A percentile compares a stretch with the other conserved stretches of the same genome.
These are phyloP conservation scores for Lipomyces starkeyi DNA, from an alignment of 805 yeast species.

Conservation along the genomic window DNA sequence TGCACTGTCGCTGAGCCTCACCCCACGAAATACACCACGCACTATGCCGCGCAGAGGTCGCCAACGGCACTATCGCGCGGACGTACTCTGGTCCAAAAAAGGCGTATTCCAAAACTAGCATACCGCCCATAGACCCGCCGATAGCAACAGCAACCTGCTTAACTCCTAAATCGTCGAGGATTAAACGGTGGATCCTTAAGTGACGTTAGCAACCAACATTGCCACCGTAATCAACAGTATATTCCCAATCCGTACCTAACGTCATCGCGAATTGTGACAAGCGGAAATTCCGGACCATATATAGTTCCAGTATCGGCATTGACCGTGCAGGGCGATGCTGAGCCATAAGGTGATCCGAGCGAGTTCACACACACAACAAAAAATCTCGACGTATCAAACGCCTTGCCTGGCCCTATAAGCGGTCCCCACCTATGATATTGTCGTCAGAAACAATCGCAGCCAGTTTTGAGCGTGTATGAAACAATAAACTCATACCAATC, in stretches of 20 bases:
- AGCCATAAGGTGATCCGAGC: constrained; percentile 96
- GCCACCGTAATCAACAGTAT: neutral
- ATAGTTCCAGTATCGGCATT: constrained; percentile 75
- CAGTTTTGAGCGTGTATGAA: neutral
- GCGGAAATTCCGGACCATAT: constrained; percentile 95
- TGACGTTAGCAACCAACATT: too few relatives aligned
- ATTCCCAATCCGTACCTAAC: constrained; percentile 48
- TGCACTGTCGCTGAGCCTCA: constrained; percentile 95
- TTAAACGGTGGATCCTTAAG: constrained; percentile 66
- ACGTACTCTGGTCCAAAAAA: constrained; percentile 73
- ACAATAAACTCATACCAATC: constrained; percentile 65
- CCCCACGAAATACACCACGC: constrained; percentile 99
- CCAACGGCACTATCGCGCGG: constrained; percentile 74
- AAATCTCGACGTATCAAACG: constrained; percentile 89
- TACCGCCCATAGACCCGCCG: constrained; percentile 99
- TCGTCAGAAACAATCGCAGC: neutral
- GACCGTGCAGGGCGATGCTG: constrained; percentile 87
- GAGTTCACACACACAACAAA: constrained; percentile 88
- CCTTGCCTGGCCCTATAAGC: constrained; percentile 77
- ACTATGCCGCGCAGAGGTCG: constrained; percentile 91
- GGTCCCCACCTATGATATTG: constrained; percentile 80
- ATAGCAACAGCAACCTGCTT: constrained; percentile 78
- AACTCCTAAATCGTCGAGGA: constrained; percentile 82
- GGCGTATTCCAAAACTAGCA: constrained; percentile 90
- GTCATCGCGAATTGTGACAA: constrained; percentile 93